Evolutionary conservation across 768 basidiomycete genomes (phyloP).

Genomic region (Kwoniella dejecticola): DNA sequence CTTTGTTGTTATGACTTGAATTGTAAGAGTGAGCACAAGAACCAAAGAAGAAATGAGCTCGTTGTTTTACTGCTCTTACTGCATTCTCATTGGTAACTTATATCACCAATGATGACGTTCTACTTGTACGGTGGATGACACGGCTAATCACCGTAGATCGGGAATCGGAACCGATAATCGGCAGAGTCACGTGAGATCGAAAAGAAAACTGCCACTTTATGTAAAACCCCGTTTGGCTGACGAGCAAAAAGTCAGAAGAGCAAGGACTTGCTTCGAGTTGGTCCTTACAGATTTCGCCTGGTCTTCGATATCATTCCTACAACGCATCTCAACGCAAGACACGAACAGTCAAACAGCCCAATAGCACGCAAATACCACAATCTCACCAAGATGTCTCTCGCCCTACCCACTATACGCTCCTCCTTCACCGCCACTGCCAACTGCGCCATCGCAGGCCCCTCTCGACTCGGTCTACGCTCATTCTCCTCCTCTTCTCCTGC

Average conservation of each 20-base stretch:
- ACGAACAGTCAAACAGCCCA: background rate
- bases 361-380: background rate
- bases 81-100: too few species aligned
- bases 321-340: background rate
- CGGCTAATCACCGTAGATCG: background rate
- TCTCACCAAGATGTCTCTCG: background rate
- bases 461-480: background rate
- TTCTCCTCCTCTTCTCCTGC: slow-evolving; percentile 2
- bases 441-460: slow-evolving; percentile 14
- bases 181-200: background rate
- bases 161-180: background rate
- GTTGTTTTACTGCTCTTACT: too few species aligned
- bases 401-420: slow-evolving; percentile 6
- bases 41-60: too few species aligned
- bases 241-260: background rate
- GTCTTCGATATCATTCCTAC: too few species aligned
- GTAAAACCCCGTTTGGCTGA: background rate
- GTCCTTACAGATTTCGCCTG: background rate
- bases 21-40: too few species aligned
- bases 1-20: too few species aligned
- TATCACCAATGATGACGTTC: too few species aligned
- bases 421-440: background rate
- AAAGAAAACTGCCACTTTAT: background rate
- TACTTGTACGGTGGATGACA: too few species aligned
- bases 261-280: background rate